These are phyloP conservation scores for Leptographium wingfieldii DNA, from an alignment of 2,329 filamentous ascomycete genomes.

Conservation along the genomic window DNA sequence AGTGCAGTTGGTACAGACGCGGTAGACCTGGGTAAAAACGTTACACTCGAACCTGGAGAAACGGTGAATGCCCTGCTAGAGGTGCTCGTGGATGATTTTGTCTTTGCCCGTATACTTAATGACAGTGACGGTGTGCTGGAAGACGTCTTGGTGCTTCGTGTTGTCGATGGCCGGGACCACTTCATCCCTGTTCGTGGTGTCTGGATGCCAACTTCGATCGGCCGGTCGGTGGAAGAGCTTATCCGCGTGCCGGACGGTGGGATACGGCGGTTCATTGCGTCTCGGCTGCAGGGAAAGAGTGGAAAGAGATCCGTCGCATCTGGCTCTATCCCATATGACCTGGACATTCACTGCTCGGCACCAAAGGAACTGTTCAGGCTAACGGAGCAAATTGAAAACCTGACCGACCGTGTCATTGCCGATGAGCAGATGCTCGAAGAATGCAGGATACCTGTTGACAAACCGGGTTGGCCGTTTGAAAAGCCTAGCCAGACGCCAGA, in stretches of 20 bases:
- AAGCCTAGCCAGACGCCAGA: background rate
- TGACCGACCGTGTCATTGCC: conserved; percentile 43
- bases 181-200: conserved; percentile 70
- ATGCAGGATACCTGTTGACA: conserved; percentile 35
- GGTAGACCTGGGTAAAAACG: conserved; percentile 34
- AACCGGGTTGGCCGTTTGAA: conserved; percentile 47
- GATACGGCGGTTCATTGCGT: conserved; percentile 41
- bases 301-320: conserved; percentile 10
- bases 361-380: conserved; percentile 82
- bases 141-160: conserved; percentile 76
- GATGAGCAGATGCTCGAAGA: conserved; percentile 51
- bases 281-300: conserved; percentile 17
- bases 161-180: conserved; percentile 75
- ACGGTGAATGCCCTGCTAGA: conserved; percentile 59
- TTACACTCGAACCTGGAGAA: conserved; percentile 74
- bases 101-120: conserved; percentile 59
- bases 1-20: conserved; percentile 19
- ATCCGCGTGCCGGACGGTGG: conserved; percentile 76
- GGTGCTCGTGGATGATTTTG: conserved; percentile 50
- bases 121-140: conserved; percentile 54
- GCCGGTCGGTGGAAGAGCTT: conserved; percentile 76
- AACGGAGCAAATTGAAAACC: conserved; percentile 60
- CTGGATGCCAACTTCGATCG: conserved; percentile 76
- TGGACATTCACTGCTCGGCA: conserved; percentile 60
- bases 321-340: conserved; percentile 41